phyloP scores from a whole-genome alignment of 176 grass and related monocot genomes.

The Avena sativa region DNA sequence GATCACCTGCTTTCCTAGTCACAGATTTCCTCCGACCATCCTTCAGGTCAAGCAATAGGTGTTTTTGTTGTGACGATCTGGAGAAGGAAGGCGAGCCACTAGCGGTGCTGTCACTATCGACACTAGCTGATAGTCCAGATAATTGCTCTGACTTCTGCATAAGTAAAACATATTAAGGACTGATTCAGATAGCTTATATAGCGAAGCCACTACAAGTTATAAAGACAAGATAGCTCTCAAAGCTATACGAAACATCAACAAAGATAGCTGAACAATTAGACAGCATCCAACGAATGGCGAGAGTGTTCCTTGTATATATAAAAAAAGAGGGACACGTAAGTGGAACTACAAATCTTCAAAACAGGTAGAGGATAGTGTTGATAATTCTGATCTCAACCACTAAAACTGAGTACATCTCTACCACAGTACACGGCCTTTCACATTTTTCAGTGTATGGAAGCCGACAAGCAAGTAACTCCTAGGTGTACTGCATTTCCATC shows the following conservation, averaged over 20 bases:
- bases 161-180: slow-evolving; percentile 16
- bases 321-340: not conserved
- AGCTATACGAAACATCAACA: slow-evolving; percentile 28
- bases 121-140: slow-evolving; percentile 60
- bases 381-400: slow-evolving; percentile 7
- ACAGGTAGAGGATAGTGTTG: slow-evolving; percentile 24
- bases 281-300: not conserved
- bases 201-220: not conserved
- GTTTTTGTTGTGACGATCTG: slow-evolving; percentile 77
- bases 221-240: slow-evolving; percentile 18
- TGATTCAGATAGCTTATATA: slow-evolving; percentile 23
- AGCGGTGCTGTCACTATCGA: slow-evolving; percentile 71
- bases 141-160: slow-evolving; percentile 86
- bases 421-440: not conserved
- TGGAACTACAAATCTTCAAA: slow-evolving; percentile 4
- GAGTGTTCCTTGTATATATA: not conserved
- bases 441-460: slow-evolving; percentile 24
- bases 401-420: not conserved
- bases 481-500: slow-evolving; percentile 1
- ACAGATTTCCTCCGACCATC: slow-evolving; percentile 92
- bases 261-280: slow-evolving; percentile 1
- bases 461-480: not conserved
- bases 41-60: slow-evolving; percentile 73
- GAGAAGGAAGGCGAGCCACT: slow-evolving; percentile 77
- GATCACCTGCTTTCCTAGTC: slow-evolving; percentile 74